Conservation (phyloP, 805 yeast genomes). For the Wickerhamomyces kurtzmanii region DNA sequence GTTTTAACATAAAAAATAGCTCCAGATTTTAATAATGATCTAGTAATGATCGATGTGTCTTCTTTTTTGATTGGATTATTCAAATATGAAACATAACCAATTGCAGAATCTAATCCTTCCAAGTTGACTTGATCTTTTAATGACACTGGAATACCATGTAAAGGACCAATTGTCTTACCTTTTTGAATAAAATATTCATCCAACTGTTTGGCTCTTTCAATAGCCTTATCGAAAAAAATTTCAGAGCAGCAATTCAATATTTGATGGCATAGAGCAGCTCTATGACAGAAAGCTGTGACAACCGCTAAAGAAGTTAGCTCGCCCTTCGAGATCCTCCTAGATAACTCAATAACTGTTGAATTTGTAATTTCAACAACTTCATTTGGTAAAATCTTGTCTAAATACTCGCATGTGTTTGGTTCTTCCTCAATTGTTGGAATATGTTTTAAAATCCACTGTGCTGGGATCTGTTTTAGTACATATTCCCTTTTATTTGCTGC, state of each 20-base stretch:
- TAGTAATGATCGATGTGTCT: slow-evolving; percentile 12
- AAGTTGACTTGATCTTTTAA: slow-evolving; percentile 32
- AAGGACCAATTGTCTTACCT: slow-evolving; percentile 46
- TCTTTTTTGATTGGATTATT: too few species aligned
- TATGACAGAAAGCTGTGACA: slow-evolving; percentile 40
- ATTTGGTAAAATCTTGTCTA: slow-evolving; percentile 8
- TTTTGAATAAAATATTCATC: slow-evolving; percentile 35
- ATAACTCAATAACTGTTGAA: too few species aligned
- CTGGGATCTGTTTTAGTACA: slow-evolving; percentile 11
- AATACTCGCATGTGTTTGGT: slow-evolving; percentile 8
- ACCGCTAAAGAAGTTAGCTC: slow-evolving; percentile 30
- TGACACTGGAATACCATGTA: slow-evolving; percentile 61
- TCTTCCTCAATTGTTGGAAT: slow-evolving; percentile 7
- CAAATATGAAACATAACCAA: slow-evolving; percentile 16
- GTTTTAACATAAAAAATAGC: slow-evolving; percentile 54
- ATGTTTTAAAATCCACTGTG: slow-evolving; percentile 14
- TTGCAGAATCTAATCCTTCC: slow-evolving; percentile 12
- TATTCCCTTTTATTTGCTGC: slow-evolving; percentile 9
- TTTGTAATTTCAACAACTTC: slow-evolving; percentile 10
- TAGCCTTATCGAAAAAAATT: slow-evolving; percentile 43
- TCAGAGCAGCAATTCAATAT: slow-evolving; percentile 23
- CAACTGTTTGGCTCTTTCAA: slow-evolving; percentile 38
- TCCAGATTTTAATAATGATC: slow-evolving; percentile 24
- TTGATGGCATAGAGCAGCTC: slow-evolving; percentile 49
- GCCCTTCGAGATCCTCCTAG: too few species aligned